phyloP scores from a whole-genome alignment of 1,284 basidiomycete genomes.

The Leccinum fallax region DNA sequence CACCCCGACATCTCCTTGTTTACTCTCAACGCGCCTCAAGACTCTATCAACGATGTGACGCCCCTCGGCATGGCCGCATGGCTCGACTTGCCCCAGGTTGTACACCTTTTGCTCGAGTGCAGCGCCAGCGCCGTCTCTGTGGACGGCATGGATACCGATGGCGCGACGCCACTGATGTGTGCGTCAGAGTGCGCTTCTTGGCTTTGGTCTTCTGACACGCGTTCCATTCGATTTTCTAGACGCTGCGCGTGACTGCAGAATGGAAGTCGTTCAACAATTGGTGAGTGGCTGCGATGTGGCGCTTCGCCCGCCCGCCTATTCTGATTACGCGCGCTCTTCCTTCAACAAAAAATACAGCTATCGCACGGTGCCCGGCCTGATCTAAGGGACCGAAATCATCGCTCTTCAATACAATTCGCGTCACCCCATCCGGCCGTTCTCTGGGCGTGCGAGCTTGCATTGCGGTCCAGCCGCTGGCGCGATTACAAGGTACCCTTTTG shows the following conservation, averaged over 20 bases:
- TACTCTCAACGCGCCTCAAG: slow-evolving; percentile 68
- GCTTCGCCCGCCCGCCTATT: slow-evolving; percentile 1
- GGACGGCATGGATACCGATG: slow-evolving; percentile 68
- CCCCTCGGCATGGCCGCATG: slow-evolving; percentile 76
- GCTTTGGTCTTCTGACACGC: background rate
- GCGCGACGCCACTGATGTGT: slow-evolving; percentile 81
- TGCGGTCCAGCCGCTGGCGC: slow-evolving; percentile 59
- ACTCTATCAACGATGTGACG: slow-evolving; percentile 66
- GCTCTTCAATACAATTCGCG: slow-evolving; percentile 69
- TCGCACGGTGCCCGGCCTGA: slow-evolving; percentile 70
- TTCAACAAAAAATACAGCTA: slow-evolving; percentile 42
- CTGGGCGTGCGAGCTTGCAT: slow-evolving; percentile 66
- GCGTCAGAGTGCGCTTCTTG: slow-evolving; percentile 36
- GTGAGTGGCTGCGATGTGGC: slow-evolving; percentile 43
- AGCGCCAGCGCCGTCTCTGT: slow-evolving; percentile 64
- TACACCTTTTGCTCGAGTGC: slow-evolving; percentile 58
- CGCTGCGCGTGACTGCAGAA: slow-evolving; percentile 68
- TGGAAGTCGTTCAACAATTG: slow-evolving; percentile 61
- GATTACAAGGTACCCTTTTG: slow-evolving; percentile 51
- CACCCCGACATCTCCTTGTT: slow-evolving; percentile 62
- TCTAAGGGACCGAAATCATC: slow-evolving; percentile 65
- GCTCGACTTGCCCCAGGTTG: slow-evolving; percentile 61
- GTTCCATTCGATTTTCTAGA: slow-evolving; percentile 44
- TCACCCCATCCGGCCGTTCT: slow-evolving; percentile 60
- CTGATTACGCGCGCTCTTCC: slow-evolving; percentile 6